phyloP scores from a whole-genome alignment of 305 asterid species.

The Vinca major region DNA sequence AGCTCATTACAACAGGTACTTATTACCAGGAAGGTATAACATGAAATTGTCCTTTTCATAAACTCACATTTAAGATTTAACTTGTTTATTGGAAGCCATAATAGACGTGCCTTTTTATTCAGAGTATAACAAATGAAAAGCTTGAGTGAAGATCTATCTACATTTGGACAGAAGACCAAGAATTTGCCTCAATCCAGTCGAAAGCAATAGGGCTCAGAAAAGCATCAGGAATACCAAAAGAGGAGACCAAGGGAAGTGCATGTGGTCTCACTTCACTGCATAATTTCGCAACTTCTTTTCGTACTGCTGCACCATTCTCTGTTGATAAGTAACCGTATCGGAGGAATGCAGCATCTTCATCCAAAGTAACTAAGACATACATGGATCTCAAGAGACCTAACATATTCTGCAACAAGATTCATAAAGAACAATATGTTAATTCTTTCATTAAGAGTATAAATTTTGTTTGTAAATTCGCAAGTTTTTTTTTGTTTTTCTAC shows the following conservation, averaged over 20 bases:
- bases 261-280: conserved; percentile 78
- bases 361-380: conserved; percentile 55
- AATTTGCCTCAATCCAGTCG: conserved; percentile 86
- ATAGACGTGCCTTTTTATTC: neutral
- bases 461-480: neutral
- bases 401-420: conserved; percentile 39
- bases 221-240: conserved; percentile 88
- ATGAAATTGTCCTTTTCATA: neutral
- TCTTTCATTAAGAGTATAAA: neutral
- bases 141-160: conserved; percentile 17
- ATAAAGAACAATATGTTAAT: neutral
- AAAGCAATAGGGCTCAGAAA: conserved; percentile 85
- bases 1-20: neutral
- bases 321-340: conserved; percentile 67
- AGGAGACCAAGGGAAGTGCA: conserved; percentile 67
- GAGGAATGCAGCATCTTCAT: conserved; percentile 80
- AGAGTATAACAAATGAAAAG: no score
- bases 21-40: neutral
- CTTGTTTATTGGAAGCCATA: conserved; percentile 2
- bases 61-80: no score
- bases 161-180: conserved; percentile 40
- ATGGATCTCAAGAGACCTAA: conserved; percentile 60
- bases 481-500: neutral
- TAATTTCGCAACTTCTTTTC: conserved; percentile 60
- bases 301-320: conserved; percentile 58